Evolutionary conservation across 192 early-diverging fungal genomes (phyloP), one percentile per base, ranked within the genome.

Genomic region (Podila epicladia): DNA sequence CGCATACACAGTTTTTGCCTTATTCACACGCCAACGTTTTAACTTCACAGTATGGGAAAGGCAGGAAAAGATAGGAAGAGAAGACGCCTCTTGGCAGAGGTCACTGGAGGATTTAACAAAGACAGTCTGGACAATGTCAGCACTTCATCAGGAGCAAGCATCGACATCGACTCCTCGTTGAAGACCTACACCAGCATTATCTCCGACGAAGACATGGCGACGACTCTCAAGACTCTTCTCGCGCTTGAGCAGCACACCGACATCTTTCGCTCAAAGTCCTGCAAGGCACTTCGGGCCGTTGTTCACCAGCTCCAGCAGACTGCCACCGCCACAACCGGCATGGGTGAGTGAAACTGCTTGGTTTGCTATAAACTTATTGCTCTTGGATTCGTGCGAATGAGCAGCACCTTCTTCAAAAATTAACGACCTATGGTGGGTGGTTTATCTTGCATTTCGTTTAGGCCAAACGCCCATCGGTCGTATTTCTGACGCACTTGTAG

Each of bases 61-160:
- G 61, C 76, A 5, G 87, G 86, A 20, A 91, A 89, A 65, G 84
- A 86, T 49, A 72, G 85, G 28, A 89, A 91, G 75, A 72, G 86
- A 20, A 84, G 89, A 74, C 82, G 84, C 66, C 82, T 91, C 45
- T 70, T 83, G 71, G 84, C 87, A 35, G 68, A 78, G 45, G 77
- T 74, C 15, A 45, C 75, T 5, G 62, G 67, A 3, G 64, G 65
- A 45, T 62, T 62, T 6, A 59, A 62, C 9, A 38, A 59, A 6
- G 24, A 50, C 19, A 26, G 22, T 22, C 13, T n/a, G 9, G 13
- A 62, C 59, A 45, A 22, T 60, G 20, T 53, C 57, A 8, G 70
- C 65, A 20, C n/a, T 58, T 45, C 13, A 11, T 45, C 15, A 45
- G 41, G 41, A 17, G 41, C 41, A 45, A 3, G 41, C 15, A 20